Conservation (phyloP, 1,284 basidiomycete species). For the Golubevia pallescens region DNA sequence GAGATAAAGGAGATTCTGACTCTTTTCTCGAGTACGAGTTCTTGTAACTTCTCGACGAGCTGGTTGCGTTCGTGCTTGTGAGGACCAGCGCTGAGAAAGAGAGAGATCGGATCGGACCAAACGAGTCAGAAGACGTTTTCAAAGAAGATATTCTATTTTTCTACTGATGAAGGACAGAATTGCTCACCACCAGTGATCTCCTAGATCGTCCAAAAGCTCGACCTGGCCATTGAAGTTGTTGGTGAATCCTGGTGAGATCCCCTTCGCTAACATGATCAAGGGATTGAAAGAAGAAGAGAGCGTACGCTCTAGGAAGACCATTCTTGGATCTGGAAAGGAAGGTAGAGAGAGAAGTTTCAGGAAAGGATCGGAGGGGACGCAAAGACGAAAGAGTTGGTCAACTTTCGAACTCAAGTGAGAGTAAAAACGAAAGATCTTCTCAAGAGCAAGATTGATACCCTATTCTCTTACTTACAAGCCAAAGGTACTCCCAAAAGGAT, state of each 20-base stretch:
- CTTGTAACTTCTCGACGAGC: slow-evolving; percentile 71
- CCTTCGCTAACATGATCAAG: slow-evolving; percentile 52
- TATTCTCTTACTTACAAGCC: too few relatives aligned
- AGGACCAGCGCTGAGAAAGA: slow-evolving; percentile 47
- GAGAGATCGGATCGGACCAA: background rate
- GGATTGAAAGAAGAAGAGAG: slow-evolving; percentile 51
- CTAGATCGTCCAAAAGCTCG: slow-evolving; percentile 62
- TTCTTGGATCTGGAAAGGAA: slow-evolving; percentile 32
- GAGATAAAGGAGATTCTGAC: slow-evolving; percentile 52
- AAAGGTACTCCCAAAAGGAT: slow-evolving; percentile 53
- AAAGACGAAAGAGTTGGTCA: too few relatives aligned
- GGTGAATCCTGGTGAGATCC: slow-evolving; percentile 40
- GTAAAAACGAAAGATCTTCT: too few relatives aligned
- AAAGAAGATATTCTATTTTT: slow-evolving; percentile 1
- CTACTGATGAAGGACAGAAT: slow-evolving; percentile 4
- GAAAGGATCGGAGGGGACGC: too few relatives aligned
- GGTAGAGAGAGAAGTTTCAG: background rate
- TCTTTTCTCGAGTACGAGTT: slow-evolving; percentile 40
- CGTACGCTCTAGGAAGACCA: slow-evolving; percentile 58
- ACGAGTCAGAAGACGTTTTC: slow-evolving; percentile 9
- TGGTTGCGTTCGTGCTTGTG: slow-evolving; percentile 86
- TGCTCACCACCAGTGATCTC: slow-evolving; percentile 9
- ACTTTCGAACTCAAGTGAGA: too few relatives aligned
- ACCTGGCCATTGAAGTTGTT: slow-evolving; percentile 63
- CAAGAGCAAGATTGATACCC: too few relatives aligned